Evolutionary conservation across 768 basidiomycete species (phyloP), one percentile per base, ranked within the genome.

Genomic region (Lactarius hatsudake): DNA sequence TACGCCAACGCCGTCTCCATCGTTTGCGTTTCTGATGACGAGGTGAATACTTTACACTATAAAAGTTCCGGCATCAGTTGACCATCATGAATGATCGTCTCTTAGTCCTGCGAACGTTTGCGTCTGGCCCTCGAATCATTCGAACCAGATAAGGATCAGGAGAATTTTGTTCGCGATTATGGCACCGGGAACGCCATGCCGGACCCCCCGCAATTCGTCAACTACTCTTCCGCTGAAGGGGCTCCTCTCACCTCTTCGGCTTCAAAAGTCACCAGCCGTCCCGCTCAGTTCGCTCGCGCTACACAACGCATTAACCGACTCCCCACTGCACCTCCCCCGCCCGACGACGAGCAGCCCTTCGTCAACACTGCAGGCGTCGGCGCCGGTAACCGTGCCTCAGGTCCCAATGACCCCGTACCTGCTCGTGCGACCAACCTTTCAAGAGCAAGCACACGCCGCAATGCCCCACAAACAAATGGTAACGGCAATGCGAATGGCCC

Each of bases 1-100:
- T 98, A 93, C 75, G 95, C 97, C 0, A 99, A 99, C 76, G 89
- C 90, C 0, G 89, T 97, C n/a, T 97, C 96, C 17, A 93, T 91
- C 13, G 91, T 96, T 17, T 98, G 97, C 72, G 96, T 99, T 20
- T 81, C 88, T 13, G 97, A 98, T 74, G 97, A 99, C 72, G 94
- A 96, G 86, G 93, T 94, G 55, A 7, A 84, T 79, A 15, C 13
- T 4, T 26, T n/a, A 10, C 48, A 2, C n/a, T 51, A 64, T 38
- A 3, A 8, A 15, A 51, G 23, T 17, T 28, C 43, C 18, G 10
- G 23, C 36, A 59, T 57, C 63, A 56, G 59, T 64, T 69, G 34
- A 61, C 26, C 26, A 40, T 38, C 54, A 23, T 38, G 5, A 30
- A 38, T 38, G 36, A 38, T 58, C 18, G 3, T 32, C 34, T n/a